Conservation (phyloP, 108 stramenopile genomes). For the Pseudonitzschia delicatissima region DNA sequence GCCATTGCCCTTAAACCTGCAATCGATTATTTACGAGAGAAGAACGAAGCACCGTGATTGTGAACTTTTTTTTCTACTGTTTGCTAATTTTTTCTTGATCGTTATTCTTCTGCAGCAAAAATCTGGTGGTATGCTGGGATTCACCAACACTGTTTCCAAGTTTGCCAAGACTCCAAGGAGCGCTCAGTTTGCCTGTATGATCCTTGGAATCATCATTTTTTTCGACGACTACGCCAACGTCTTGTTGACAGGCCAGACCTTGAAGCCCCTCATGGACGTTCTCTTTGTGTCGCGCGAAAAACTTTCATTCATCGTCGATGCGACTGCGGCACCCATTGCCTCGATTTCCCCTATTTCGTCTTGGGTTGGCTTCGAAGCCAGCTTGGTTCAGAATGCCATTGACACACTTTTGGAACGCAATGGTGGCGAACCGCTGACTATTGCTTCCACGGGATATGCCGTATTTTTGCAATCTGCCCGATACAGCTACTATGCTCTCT, state of each 20-base stretch:
- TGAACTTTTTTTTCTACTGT: too few species aligned
- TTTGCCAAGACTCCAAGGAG: constrained; percentile 25
- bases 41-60: background rate
- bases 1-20: too few species aligned
- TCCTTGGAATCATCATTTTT: constrained; percentile 52
- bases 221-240: constrained; percentile 71
- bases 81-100: too few species aligned
- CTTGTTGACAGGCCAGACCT: constrained; percentile 57
- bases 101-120: constrained; percentile 40
- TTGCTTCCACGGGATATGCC: constrained; percentile 43
- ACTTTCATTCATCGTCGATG: constrained; percentile 68
- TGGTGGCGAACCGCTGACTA: constrained; percentile 3
- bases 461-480: constrained; percentile 57
- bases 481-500: constrained; percentile 25
- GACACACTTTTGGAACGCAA: constrained; percentile 37
- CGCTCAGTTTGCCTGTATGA: constrained; percentile 29
- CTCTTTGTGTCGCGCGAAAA: constrained; percentile 56
- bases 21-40: background rate
- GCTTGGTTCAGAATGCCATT: constrained; percentile 57
- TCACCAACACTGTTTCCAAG: constrained; percentile 33
- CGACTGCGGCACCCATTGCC: constrained; percentile 70
- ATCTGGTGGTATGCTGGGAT: constrained; percentile 55
- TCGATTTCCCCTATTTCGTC: constrained; percentile 57
- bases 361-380: constrained; percentile 75
- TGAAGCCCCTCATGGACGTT: constrained; percentile 59